Conservation (phyloP, 1,284 basidiomycete genomes). For the Microbotryomycetes sp. region DNA sequence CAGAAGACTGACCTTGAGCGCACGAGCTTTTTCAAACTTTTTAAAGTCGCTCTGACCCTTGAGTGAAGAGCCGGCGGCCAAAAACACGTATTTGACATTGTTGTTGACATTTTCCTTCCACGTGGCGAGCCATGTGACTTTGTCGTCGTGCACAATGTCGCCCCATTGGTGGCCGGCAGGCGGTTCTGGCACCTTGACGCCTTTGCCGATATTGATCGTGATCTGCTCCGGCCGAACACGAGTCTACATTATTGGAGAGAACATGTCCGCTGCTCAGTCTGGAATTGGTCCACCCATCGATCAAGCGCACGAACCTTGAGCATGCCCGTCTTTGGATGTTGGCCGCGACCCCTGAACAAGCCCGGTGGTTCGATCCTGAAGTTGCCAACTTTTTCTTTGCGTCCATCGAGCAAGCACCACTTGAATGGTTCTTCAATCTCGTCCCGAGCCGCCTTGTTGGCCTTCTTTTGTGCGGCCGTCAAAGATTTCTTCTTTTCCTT, state of each 20-base stretch:
- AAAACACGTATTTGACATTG: constrained; percentile 67
- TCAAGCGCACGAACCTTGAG: constrained; percentile 62
- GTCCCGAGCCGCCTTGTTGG: constrained; percentile 74
- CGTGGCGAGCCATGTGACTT: constrained; percentile 92
- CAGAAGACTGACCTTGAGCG: constrained; percentile 64
- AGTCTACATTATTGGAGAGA: constrained; percentile 47
- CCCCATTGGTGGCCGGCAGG: constrained; percentile 38
- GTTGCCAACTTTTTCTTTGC: constrained; percentile 97
- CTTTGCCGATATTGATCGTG: constrained; percentile 81
- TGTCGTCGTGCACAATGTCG: constrained; percentile 72
- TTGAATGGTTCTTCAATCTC: constrained; percentile 76
- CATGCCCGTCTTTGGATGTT: constrained; percentile 95
- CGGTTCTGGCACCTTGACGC: constrained; percentile 54
- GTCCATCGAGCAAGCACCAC: constrained; percentile 80
- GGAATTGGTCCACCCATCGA: not conserved
- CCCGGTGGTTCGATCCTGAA: constrained; percentile 97
- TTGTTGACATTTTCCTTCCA: constrained; percentile 66
- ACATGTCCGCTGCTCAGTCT: too few species aligned
- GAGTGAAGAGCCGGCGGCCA: constrained; percentile 84
- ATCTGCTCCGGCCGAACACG: constrained; percentile 89
- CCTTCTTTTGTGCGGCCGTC: constrained; percentile 80
- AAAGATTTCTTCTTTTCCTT: constrained; percentile 87
- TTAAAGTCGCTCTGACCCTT: constrained; percentile 93
- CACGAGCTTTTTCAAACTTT: constrained; percentile 93
- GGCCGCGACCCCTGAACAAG: constrained; percentile 92